A percentile compares a stretch with the other conserved stretches of the same genome.
These are phyloP conservation scores for Boletus reticuloceps DNA, from an alignment of 768 basidiomycete genomes.

Conservation along the genomic window DNA sequence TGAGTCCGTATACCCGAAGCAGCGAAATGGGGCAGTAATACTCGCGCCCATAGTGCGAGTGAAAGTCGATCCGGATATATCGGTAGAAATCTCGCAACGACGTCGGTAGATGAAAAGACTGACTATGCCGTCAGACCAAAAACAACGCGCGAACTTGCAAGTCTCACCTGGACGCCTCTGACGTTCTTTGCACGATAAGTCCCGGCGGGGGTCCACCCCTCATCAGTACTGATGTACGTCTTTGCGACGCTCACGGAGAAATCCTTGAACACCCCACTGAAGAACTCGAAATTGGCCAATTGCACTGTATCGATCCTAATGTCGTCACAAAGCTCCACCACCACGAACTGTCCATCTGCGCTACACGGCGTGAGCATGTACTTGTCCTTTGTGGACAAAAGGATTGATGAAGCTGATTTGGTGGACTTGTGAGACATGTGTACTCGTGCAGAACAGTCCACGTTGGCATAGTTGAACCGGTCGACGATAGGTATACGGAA, in stretches of 20 bases:
- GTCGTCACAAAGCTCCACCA: constrained; percentile 97
- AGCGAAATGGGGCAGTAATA: constrained; percentile 95
- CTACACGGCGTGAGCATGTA: constrained; percentile 97
- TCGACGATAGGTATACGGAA: constrained; percentile 76
- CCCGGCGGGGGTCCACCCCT: constrained; percentile 73
- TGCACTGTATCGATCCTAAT: constrained; percentile 96
- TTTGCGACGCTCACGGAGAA: constrained; percentile 86
- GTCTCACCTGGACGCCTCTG: constrained; percentile 83
- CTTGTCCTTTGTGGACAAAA: constrained; percentile 85
- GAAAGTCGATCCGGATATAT: constrained; percentile 91
- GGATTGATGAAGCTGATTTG: constrained; percentile 78
- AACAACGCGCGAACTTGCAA: background rate
- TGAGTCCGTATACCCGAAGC: constrained; percentile 91
- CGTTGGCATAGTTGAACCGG: constrained; percentile 91
- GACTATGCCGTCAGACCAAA: background rate
- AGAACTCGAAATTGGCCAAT: constrained; percentile 97
- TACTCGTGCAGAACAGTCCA: constrained; percentile 92
- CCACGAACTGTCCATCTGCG: constrained; percentile 65
- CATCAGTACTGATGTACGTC: constrained; percentile 59
- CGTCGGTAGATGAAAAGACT: constrained; percentile 78
- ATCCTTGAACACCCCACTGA: constrained; percentile 93
- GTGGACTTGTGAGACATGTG: constrained; percentile 79
- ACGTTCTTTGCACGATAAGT: constrained; percentile 85
- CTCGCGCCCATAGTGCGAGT: constrained; percentile 90
- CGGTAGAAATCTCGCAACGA: constrained; percentile 85